These are phyloP conservation scores for Xylaria nigripes DNA, from an alignment of 495 filamentous ascomycete species.

Conservation along the genomic window DNA sequence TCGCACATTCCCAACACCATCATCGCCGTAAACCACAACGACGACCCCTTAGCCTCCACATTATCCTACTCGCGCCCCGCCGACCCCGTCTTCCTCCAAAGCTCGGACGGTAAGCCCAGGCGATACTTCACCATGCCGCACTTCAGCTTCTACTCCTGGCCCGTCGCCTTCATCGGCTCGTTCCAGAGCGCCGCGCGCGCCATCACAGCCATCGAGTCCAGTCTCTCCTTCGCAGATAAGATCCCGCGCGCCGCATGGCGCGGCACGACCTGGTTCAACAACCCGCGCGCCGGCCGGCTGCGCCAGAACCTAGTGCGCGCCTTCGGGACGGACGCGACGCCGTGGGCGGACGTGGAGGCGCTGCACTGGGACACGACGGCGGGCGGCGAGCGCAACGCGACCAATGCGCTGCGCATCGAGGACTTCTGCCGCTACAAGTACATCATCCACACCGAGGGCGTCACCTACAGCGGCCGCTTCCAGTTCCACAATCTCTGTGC, in stretches of 20 bases:
- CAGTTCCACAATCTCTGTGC: constrained; percentile 46
- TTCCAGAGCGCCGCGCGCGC: constrained; percentile 44
- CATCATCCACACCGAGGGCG: constrained; percentile 53
- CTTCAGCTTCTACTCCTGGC: constrained; percentile 72
- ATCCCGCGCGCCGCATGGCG: constrained; percentile 62
- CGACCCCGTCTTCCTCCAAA: constrained; percentile 37
- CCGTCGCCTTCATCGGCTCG: constrained; percentile 51
- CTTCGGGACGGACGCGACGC: constrained; percentile 15
- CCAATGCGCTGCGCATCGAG: constrained; percentile 37
- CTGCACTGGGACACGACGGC: constrained; percentile 27
- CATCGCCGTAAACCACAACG: constrained; percentile 38
- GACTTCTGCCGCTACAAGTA: constrained; percentile 47
- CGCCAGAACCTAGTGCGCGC: constrained; percentile 36
- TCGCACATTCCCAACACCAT: constrained; percentile 45
- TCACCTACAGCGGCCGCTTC: constrained; percentile 50
- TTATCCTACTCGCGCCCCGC: constrained; percentile 31
- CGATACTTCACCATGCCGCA: constrained; percentile 67
- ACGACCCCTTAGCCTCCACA: constrained; percentile 21
- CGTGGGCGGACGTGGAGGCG: constrained; percentile 45
- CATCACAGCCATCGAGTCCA: constrained; percentile 35
- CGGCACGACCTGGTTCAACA: constrained; percentile 49
- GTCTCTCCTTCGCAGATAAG: constrained; percentile 33
- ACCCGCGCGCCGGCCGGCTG: constrained; percentile 31
- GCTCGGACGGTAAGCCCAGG: constrained; percentile 8
- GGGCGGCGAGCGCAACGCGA: constrained; percentile 16